Percentiles rank a stretch among this genome's conserved stretches.
These are phyloP conservation scores for Lolium multiflorum DNA, from an alignment of 176 grass and related monocot species.

Conservation along the genomic window DNA sequence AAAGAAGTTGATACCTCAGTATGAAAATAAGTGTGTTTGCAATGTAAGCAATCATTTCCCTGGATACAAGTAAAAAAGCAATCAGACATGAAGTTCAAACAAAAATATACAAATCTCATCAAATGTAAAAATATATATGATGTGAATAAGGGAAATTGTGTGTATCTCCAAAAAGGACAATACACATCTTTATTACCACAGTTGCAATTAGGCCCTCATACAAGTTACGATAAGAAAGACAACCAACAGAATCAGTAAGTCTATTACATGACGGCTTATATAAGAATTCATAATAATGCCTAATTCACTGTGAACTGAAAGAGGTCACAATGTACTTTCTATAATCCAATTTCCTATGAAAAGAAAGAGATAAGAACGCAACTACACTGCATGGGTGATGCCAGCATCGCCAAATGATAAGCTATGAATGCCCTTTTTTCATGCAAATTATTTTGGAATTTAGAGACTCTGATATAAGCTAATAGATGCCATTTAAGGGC, in stretches of 20 bases:
- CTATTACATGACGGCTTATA: not conserved
- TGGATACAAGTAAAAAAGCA: constrained; percentile 54
- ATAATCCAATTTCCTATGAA: not conserved
- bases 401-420: not conserved
- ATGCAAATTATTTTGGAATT: not conserved
- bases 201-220: not conserved
- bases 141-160: not conserved
- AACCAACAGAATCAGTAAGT: not conserved
- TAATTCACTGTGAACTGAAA: constrained; percentile 29
- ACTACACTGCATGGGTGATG: not conserved
- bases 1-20: constrained; percentile 66
- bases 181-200: not conserved
- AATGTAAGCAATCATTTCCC: constrained; percentile 99
- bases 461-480: not conserved
- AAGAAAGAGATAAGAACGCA: not conserved
- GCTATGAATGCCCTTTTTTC: not conserved
- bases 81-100: constrained; percentile 33
- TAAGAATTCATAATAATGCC: not conserved
- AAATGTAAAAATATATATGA: constrained; percentile 25
- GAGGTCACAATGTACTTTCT: constrained; percentile 19
- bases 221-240: not conserved
- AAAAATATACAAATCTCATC: constrained; percentile 26
- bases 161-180: not conserved
- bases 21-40: constrained; percentile 99
- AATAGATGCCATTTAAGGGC: not conserved